A percentile compares a stretch with the other conserved stretches of the same genome.
phyloP scores from a whole-genome alignment of 805 yeast species.

The Priceomyces castillae region DNA sequence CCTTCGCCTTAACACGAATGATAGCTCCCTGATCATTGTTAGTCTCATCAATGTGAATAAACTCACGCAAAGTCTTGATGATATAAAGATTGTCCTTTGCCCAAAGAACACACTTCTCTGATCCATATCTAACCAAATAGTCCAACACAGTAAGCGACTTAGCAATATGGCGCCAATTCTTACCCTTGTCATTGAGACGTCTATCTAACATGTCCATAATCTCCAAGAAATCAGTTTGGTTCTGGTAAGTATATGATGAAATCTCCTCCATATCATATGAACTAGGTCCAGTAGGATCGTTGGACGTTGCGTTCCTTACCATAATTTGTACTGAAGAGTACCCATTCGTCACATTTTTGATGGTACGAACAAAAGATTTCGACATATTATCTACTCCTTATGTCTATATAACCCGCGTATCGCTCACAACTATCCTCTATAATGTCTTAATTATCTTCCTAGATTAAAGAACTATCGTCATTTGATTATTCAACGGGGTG shows the following conservation, averaged over 20 bases:
- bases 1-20: conserved; percentile 84
- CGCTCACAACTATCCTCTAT: neutral
- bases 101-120: conserved; percentile 90
- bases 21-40: conserved; percentile 86
- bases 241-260: conserved; percentile 67
- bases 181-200: conserved; percentile 91
- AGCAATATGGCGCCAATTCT: conserved; percentile 95
- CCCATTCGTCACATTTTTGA: conserved; percentile 88
- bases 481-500: neutral
- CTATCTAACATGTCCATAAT: conserved; percentile 93
- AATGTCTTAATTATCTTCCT: neutral
- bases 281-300: conserved; percentile 83
- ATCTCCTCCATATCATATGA: conserved; percentile 80
- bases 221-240: conserved; percentile 71
- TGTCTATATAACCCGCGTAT: neutral
- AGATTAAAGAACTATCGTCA: neutral
- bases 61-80: conserved; percentile 87
- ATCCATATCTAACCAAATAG: conserved; percentile 78
- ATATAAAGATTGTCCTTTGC: conserved; percentile 83
- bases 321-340: conserved; percentile 81
- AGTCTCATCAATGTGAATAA: conserved; percentile 73
- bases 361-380: conserved; percentile 72
- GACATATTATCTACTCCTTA: conserved; percentile 51
- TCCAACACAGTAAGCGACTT: conserved; percentile 88
- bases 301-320: conserved; percentile 90